phyloP scores from a whole-genome alignment of 2,329 filamentous ascomycete species.

The Sclerotinia trifoliorum region DNA sequence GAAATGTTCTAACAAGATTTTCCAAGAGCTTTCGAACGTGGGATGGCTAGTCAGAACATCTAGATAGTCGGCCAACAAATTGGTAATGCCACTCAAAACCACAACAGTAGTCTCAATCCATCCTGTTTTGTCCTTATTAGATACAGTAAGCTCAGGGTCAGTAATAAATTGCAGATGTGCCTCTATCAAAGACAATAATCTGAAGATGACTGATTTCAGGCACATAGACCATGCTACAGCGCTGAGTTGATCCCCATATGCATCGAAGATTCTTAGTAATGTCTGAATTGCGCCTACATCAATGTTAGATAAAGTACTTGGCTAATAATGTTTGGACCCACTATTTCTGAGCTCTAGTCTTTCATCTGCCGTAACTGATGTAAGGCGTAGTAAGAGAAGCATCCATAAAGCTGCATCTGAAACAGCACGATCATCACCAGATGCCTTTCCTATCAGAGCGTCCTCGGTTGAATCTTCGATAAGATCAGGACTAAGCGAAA shows the following conservation, averaged over 20 bases:
- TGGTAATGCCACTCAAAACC: conserved; percentile 70
- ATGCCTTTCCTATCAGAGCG: conserved; percentile 56
- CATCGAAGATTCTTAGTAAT: conserved; percentile 85
- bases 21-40: conserved; percentile 73
- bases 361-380: conserved; percentile 68
- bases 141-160: conserved; percentile 40
- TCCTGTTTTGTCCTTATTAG: conserved; percentile 49
- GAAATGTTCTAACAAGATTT: conserved; percentile 68
- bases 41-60: conserved; percentile 65
- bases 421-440: conserved; percentile 56
- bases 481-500: conserved; percentile 58
- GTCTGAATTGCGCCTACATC: conserved; percentile 75
- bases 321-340: conserved; percentile 34
- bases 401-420: conserved; percentile 77
- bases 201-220: conserved; percentile 76
- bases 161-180: conserved; percentile 48
- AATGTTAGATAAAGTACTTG: conserved; percentile 36
- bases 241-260: conserved; percentile 77
- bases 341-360: conserved; percentile 77
- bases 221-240: conserved; percentile 81
- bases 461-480: conserved; percentile 56
- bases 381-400: conserved; percentile 68
- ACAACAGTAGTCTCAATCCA: conserved; percentile 76
- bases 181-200: conserved; percentile 70
- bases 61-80: conserved; percentile 73